Base-by-base conservation (phyloP, 2,329 filamentous ascomycete genomes). In the Ophiostoma tasmaniense region DNA sequence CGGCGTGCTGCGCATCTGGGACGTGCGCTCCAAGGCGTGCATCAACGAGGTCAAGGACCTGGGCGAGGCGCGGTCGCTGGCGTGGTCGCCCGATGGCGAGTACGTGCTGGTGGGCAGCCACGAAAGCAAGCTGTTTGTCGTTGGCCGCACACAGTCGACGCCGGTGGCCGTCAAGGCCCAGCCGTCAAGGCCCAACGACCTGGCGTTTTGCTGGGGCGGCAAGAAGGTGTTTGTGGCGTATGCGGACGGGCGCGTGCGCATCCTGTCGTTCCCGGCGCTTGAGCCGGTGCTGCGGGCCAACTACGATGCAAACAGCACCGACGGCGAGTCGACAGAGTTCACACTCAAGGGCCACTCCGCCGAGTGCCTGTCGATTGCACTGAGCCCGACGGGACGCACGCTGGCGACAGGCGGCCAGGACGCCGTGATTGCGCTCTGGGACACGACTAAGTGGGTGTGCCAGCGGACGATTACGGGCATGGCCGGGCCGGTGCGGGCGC, bases 1-100 rank as follows among this genome's bases (percentile, higher is more conserved):
- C 75, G 91, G 91, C 1, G 85, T 89, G 39, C 87, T 91, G 71
- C 87, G 90, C 75, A 87, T 94, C 73, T 94, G 91, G 91, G 91
- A 94, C 75, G 90, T 93, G 14, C 83, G 90, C 74, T 89, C 85
- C 70, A 91, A 90, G 75, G 83, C 84, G 1, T 88, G 88, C 73
- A 83, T 89, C 72, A 90, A 90, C 67, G 89, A 91, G 76, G 83
- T 91, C 52, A 88, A 85, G 73, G 84, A 84, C 4, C 81, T 89
- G 64, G 89, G 87, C 8, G 85, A 87, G 72, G 87, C 90, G 3
- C 88, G 91, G 73, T 90, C 88, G 13, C 80, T 94, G 70, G 87
- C 85, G 0, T 94, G 91, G 91, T 85, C 85, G 39, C 90, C 91
- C 0, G 86, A 90, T 73, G 91, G 91, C 1, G 82, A 85, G 68